phyloP scores from a whole-genome alignment of 768 basidiomycete species.

The Termitomyces sp. region DNA sequence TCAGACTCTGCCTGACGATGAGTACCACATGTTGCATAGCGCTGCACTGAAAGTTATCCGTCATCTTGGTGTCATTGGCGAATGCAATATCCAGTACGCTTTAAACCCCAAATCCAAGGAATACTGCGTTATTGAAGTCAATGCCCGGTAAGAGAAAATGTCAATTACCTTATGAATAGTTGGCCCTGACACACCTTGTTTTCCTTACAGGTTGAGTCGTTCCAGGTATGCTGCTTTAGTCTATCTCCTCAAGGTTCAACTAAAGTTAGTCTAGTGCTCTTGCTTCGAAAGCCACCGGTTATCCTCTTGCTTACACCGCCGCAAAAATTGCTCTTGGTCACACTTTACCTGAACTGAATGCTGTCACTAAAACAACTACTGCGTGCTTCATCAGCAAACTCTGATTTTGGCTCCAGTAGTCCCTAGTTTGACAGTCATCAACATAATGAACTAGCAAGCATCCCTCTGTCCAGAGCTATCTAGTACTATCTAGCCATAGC shows the following conservation, averaged over 20 bases:
- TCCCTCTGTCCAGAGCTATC: too few relatives aligned
- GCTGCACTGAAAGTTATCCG: slow-evolving; percentile 95
- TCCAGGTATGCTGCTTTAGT: slow-evolving; percentile 48
- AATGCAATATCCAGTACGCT: slow-evolving; percentile 98
- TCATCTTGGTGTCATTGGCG: slow-evolving; percentile 87
- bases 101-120: slow-evolving; percentile 89
- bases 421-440: too few relatives aligned
- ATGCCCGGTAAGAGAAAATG: slow-evolving; percentile 61
- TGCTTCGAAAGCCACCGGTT: slow-evolving; percentile 98
- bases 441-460: too few relatives aligned
- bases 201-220: slow-evolving; percentile 54
- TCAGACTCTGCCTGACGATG: slow-evolving; percentile 94
- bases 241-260: neutral
- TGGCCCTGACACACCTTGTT: neutral
- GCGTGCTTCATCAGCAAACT: too few relatives aligned
- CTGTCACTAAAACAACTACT: slow-evolving; percentile 98
- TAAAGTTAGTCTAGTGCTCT: slow-evolving; percentile 55
- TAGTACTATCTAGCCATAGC: too few relatives aligned
- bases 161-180: neutral
- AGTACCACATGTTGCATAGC: slow-evolving; percentile 98
- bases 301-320: slow-evolving; percentile 97
- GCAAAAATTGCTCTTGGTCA: slow-evolving; percentile 98
- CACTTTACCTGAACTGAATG: slow-evolving; percentile 96
- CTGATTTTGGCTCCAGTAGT: too few relatives aligned
- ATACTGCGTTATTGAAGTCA: slow-evolving; percentile 98